Evolutionary conservation across 345 rosid genomes (phyloP), one percentile per base, ranked within the genome.

Genomic region (Hibiscus mutabilis): DNA sequence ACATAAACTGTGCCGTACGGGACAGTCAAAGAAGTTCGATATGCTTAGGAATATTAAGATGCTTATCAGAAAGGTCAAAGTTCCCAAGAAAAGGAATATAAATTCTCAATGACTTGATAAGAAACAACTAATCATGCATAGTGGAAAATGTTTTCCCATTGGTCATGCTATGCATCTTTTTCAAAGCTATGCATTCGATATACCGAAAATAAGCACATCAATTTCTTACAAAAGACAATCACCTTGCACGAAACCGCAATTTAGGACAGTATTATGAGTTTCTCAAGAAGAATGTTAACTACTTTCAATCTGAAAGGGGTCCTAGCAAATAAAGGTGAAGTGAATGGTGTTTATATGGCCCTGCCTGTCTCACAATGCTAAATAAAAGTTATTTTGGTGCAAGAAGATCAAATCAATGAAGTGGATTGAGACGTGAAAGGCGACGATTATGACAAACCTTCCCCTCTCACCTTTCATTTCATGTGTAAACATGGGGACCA

Each of bases 371-470:
- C 68, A 60, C 70, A 66, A 53, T 58, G 60, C 46, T 19, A n/a
- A 37, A 51, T 19, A n/a, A 47, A 51, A 68, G 16, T 37, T 24
- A 53, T 49, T 49, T 40, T 33, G 44, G 55, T 19, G 15, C 65
- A 19, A 62, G 72, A 25, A 55, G 70, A 55, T 15, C 58, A 62
- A 61, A 64, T 49, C 77, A 58, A 40, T 47, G 57, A 55, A 59
- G 53, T 31, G 24, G 62, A 69, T 57, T 40, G 18, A 27, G 68
- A 56, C 62, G 27, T 33, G 11, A 66, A 71, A 67, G 74, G 62
- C 57, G 47, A 24, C 24, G 76, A 80, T 62, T 35, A 29, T 77
- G 78, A 80, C 74, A 74, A 74, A 53, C 51, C 40, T 47, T 52
- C 60, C 16, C 70, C 66, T 56, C 69, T 53, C 63, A 56, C 14